Base-by-base conservation (phyloP, 192 early-diverging fungal species). In the Coemansia sp. region DNA sequence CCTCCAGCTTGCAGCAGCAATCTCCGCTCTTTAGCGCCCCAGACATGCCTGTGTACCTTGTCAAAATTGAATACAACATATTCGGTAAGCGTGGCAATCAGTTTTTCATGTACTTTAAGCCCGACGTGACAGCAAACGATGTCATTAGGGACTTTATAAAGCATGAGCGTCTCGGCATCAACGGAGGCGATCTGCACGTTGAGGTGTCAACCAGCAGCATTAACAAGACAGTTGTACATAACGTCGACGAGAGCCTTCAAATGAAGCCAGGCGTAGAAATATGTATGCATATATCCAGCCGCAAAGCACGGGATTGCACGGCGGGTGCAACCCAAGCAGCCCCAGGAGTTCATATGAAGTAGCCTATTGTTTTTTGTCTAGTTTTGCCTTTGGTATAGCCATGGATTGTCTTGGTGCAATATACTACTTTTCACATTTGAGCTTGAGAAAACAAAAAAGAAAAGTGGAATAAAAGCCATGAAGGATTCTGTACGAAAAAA, bases 191-290 rank as follows among this genome's bases (percentile, higher is more conserved):
- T 15, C 27, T 54, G 27, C 14, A 54, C 29, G 29, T 54, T n/a
- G 51, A 31, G 29, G 6, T 31, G 29, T 54, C 51, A 7, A 54
- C 51, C 17, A 31, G 17, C 27, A n/a, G 17, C 17, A n/a, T 6
- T 6, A 17, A 22, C 15, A 24, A 7, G 10, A 54, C 15, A 12
- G 29, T 12, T 32, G 51, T 54, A 54, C 15, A 54, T 25, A 54
- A 32, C 6, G 27, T 54, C 14, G 15, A 31, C 15, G 14, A 11
- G 14, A 12, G 29, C 27, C 51, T 54, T 54, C 25, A 17, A 32
- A 54, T 54, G 51, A 54, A 54, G 27, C 51, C 51, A 1, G 51
- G 51, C 2, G 29, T 54, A 27, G 51, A 54, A 14, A 54, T 54
- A 25, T 1, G 7, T 31, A 54, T 54, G 51, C 27, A 54, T 3